These are phyloP conservation scores for Gossypium australe DNA, from an alignment of 345 rosid genomes.

Conservation along the genomic window DNA sequence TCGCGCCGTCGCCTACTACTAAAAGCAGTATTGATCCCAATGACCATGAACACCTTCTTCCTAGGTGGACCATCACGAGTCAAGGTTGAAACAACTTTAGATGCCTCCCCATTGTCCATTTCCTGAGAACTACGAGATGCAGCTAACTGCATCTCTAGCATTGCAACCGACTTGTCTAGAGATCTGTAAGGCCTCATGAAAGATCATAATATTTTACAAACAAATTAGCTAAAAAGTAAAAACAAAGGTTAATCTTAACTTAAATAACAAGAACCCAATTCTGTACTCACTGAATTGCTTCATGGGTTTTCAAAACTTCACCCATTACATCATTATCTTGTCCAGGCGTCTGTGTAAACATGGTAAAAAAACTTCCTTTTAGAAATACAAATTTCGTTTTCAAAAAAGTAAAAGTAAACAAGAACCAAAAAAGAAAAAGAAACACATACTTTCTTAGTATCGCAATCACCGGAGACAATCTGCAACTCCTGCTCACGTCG, in stretches of 20 bases:
- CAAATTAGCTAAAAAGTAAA: background rate
- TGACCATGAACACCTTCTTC: constrained; percentile 81
- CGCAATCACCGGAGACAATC: constrained; percentile 50
- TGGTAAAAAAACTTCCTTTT: background rate
- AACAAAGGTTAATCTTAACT: background rate
- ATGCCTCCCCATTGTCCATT: constrained; percentile 27
- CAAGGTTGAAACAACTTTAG: constrained; percentile 26
- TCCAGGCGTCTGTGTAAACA: constrained; percentile 26
- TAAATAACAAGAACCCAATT: background rate
- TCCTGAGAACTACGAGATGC: constrained; percentile 54
- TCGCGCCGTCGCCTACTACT: constrained; percentile 97
- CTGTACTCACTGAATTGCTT: constrained; percentile 73
- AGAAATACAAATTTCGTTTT: background rate
- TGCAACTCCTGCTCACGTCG: constrained; percentile 61
- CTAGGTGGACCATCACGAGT: constrained; percentile 20
- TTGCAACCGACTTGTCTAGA: constrained; percentile 64
- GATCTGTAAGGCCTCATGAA: constrained; percentile 47
- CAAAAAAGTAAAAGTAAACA: background rate
- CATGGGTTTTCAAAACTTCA: constrained; percentile 66
- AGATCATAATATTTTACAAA: background rate
- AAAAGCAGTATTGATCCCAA: constrained; percentile 93
- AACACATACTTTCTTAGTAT: constrained; percentile 46
- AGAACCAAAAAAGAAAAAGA: background rate
- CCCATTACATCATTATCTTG: constrained; percentile 49
- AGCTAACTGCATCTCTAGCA: constrained; percentile 66